These are phyloP conservation scores for Fusarium succisae DNA, from an alignment of 2,329 filamentous ascomycete species.

Conservation along the genomic window DNA sequence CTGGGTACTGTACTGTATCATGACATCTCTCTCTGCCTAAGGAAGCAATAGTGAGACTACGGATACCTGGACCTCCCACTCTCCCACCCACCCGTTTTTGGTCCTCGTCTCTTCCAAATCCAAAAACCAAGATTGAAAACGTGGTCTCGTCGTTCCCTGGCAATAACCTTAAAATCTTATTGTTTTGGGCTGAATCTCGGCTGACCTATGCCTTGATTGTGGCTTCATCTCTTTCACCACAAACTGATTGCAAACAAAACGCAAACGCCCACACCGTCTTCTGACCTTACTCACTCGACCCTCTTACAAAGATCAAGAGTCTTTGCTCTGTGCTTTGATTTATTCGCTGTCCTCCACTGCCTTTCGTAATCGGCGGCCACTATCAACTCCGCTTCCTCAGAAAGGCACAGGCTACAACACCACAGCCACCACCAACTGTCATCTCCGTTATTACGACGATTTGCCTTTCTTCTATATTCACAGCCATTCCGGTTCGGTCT, in stretches of 20 bases:
- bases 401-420: constrained; percentile 16
- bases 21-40: constrained; percentile 15
- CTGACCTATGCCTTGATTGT: constrained; percentile 33
- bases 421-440: constrained; percentile 9
- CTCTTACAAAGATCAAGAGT: constrained; percentile 20
- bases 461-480: background rate
- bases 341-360: background rate
- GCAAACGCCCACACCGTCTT: constrained; percentile 13
- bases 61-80: background rate
- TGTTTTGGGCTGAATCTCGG: constrained; percentile 34
- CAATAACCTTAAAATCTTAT: constrained; percentile 39
- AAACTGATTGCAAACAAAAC: constrained; percentile 3
- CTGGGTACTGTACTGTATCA: background rate
- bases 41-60: constrained; percentile 12
- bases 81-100: background rate
- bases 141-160: constrained; percentile 29
- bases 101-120: background rate
- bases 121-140: constrained; percentile 26
- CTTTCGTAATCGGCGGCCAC: constrained; percentile 8
- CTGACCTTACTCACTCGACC: constrained; percentile 14
- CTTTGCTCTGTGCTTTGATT: background rate
- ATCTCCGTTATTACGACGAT: background rate
- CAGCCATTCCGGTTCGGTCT: background rate
- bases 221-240: constrained; percentile 32
- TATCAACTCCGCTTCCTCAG: constrained; percentile 11